Base-by-base conservation (phyloP, 2,329 filamentous ascomycete genomes). In the Fusarium redolens region DNA sequence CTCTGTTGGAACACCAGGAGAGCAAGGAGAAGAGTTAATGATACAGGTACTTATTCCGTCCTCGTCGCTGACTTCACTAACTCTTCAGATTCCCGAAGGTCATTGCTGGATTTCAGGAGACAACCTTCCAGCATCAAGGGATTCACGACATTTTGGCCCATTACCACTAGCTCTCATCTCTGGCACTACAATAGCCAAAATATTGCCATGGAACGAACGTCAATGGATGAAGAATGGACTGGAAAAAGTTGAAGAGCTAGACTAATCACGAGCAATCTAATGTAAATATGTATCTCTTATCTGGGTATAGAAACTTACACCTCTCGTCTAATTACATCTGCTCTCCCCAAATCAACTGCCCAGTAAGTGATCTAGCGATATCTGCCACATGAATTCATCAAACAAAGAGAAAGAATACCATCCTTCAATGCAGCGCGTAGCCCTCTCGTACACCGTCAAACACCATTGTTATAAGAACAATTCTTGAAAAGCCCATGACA, bases 21-120 rank as follows among this genome's bases (percentile, higher is more conserved):
- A 83, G 43, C 76, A 78, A 25, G 81, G 82, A 5, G 81, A 82
- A 52, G 84, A 85, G 38, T 80, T 82, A 31, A 91, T 93, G 89
- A 87, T 94, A 22, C 90, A 93, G 86, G 93, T 93, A 78, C 20
- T 35, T 35, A 0, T 13, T 14, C 20, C 11, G 6, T 22, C 7
- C n/a, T 11, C 18, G 10, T 7, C 37, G 1, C 25, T 13, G 13
- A 18, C 7, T 13, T 41, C 6, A 20, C 71, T 77, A 31, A 77
- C 55, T 25, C 17, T 6, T 61, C 78, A 97, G 93, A 90, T 99
- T 20, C 96, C 96, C 0, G 86, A 93, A 78, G 96, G 96, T 3
- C 96, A 99, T 85, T 97, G 95, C 78, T 98, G 94, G 90, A 85
- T 98, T 11, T 89, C 91, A 5, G 96, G 96, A 5, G 96, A 99